These are phyloP conservation scores for Helianthus tuberosus DNA, from an alignment of 129 eudicot genomes.

Conservation along the genomic window DNA sequence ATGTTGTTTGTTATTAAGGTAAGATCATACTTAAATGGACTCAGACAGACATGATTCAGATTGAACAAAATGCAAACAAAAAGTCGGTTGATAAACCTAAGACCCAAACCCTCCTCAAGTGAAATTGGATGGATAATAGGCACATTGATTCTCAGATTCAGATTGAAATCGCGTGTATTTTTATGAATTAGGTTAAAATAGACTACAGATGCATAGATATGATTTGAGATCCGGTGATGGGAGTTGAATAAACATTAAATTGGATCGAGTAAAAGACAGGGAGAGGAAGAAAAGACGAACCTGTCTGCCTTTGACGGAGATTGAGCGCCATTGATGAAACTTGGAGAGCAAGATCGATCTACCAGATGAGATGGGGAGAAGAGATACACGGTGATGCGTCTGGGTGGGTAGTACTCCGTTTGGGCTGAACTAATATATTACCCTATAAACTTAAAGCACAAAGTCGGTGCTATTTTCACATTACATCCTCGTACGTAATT, in stretches of 20 bases:
- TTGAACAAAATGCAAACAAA: too few relatives aligned
- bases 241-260: conserved; percentile 4
- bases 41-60: background rate
- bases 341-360: conserved; percentile 15
- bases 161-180: conserved; percentile 10
- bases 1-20: background rate
- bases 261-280: conserved; percentile 19
- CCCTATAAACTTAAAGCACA: too few relatives aligned
- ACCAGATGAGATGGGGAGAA: background rate
- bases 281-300: conserved; percentile 37
- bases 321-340: conserved; percentile 72
- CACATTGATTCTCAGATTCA: conserved; percentile 11
- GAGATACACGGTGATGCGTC: background rate
- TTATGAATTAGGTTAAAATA: background rate
- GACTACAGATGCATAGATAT: background rate
- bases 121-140: conserved; percentile 10
- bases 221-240: conserved; percentile 13
- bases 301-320: conserved; percentile 92
- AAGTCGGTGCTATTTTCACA: too few relatives aligned
- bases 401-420: background rate
- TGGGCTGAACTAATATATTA: too few relatives aligned
- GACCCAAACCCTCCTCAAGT: conserved; percentile 7
- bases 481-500: too few relatives aligned
- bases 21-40: background rate
- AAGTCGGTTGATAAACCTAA: conserved; percentile 2